These are phyloP conservation scores for Venustampulla echinocandica DNA, from an alignment of 495 filamentous ascomycete species.

Conservation along the genomic window DNA sequence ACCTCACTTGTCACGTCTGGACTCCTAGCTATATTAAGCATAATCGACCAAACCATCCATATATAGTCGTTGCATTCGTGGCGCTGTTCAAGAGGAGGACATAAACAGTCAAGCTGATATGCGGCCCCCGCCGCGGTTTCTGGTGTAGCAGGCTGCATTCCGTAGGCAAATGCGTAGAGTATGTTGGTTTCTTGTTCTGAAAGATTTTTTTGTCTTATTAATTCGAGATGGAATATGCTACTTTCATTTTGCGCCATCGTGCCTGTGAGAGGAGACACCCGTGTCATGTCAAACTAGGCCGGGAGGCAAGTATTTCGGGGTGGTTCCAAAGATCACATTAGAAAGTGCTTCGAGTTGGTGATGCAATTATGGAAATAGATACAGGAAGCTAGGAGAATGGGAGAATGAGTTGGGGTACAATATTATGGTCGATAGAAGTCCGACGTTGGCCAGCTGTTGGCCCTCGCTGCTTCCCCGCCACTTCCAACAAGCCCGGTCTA, in stretches of 20 bases:
- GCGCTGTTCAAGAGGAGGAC: background rate
- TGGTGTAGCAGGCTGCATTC: background rate
- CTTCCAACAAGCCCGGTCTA: no score
- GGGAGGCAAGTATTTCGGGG: no score
- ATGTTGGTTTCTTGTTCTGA: background rate
- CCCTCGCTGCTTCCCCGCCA: no score
- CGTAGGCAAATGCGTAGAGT: background rate
- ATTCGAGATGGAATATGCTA: background rate
- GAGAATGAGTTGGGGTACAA: no score
- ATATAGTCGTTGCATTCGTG: background rate
- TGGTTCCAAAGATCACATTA: no score
- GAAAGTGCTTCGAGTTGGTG: no score
- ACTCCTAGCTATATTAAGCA: background rate
- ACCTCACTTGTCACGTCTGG: background rate
- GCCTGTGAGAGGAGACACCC: background rate
- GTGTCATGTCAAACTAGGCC: no score
- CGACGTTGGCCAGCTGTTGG: no score
- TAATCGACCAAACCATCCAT: background rate
- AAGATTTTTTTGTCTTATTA: background rate
- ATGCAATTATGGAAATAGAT: no score
- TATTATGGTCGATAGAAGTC: no score
- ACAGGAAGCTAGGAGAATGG: no score
- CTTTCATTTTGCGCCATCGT: background rate
- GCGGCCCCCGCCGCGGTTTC: background rate
- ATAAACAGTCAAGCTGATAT: background rate